Evolutionary conservation across 2,329 filamentous ascomycete species (phyloP), one percentile per base, ranked within the genome.

Genomic region (Exophiala alcalophila): DNA sequence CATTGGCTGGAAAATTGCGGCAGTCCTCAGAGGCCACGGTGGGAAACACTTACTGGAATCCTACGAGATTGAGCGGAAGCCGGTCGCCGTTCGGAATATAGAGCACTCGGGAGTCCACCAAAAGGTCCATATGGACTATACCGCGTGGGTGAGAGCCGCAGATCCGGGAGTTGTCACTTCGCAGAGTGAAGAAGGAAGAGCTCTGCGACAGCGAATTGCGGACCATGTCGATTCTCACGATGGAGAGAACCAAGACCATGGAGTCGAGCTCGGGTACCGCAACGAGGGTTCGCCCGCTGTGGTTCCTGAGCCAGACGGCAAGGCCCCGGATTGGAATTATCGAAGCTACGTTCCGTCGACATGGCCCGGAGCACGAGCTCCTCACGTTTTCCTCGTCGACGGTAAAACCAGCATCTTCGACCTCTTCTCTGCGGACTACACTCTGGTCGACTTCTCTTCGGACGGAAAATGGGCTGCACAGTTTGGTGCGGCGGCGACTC

Each of bases 1-100:
- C 38, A 43, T 68, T 3, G 59, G 55, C 14, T 67, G 64, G 64
- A 60, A 60, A 19, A 46, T 65, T 3, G 57, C 57, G 4, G 57
- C 54, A 1, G 46, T 60, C 1, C 12, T 62, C 1, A 43, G 53
- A 16, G 57, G 56, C 11, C 53, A 56, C 16, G 62, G 55, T 1
- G 55, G 60, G 0, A 28, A 29, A 5, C 20, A 34, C 2, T 47
- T 65, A 2, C 48, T 64, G 1, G 24, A 38, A 7, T 52, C 57
- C 10, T 65, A 65, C 44, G 52, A 59, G 7, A 6, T 39, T 3
- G 62, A 65, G 39, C 53, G 62, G 7, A 34, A 56, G 1, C 60
- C 59, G 3, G 53, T 58, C 11, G 57, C 56, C 19, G 35, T 59
- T n/a, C 47, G 50, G 1, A 56, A 53, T 20, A 38, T 65, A 10